phyloP scores from a whole-genome alignment of 108 stramenopile species.

The Schizochytrium sp. region DNA sequence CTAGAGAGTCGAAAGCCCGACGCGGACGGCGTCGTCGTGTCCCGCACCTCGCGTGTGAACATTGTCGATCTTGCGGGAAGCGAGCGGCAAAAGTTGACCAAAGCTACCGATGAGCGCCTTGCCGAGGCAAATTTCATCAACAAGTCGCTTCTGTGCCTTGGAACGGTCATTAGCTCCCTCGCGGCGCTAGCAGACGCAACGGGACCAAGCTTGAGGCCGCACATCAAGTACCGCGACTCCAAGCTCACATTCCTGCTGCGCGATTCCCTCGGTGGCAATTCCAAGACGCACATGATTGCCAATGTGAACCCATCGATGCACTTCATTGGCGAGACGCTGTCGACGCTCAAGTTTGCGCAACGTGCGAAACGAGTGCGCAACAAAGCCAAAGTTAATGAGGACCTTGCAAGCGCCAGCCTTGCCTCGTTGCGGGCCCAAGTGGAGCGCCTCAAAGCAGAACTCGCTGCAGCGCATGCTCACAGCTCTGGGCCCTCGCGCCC shows the following conservation, averaged over 20 bases:
- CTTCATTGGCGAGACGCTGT: conserved; percentile 29
- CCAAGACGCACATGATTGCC: conserved; percentile 18
- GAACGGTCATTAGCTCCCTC: conserved; percentile 62
- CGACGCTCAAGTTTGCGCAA: conserved; percentile 38
- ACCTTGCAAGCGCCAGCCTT: not conserved
- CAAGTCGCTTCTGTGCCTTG: conserved; percentile 52
- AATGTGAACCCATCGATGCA: not conserved
- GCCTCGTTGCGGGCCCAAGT: not conserved
- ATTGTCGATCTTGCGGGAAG: conserved; percentile 79
- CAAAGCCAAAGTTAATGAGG: conserved; percentile 25
- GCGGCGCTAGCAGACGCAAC: conserved; percentile 32
- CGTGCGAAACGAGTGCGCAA: conserved; percentile 32
- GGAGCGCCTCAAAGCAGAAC: not conserved
- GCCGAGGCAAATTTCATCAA: conserved; percentile 66
- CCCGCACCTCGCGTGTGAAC: conserved; percentile 42
- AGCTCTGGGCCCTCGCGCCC: not conserved
- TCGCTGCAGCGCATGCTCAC: not conserved
- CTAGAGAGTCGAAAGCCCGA: conserved; percentile 53
- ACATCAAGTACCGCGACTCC: conserved; percentile 26
- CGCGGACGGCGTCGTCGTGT: conserved; percentile 29
- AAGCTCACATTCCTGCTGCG: conserved; percentile 25
- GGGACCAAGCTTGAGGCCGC: conserved; percentile 21
- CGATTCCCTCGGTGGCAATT: conserved; percentile 22
- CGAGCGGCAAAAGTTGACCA: conserved; percentile 54
- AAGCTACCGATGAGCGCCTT: conserved; percentile 50